Conservation (phyloP, 257 asterid genomes). For the Fraxinus pennsylvanica region DNA sequence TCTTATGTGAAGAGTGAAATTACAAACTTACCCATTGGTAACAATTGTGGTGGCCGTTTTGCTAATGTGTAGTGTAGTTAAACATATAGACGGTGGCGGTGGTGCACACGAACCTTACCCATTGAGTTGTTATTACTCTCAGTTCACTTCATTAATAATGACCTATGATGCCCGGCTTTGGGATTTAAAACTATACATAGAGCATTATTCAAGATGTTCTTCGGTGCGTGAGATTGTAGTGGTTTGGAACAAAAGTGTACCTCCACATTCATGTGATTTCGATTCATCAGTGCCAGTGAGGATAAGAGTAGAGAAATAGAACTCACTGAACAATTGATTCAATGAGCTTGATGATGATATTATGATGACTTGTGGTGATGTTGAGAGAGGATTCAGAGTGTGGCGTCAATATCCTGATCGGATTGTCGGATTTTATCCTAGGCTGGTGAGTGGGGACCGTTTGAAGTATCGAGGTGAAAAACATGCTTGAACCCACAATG, state of each 20-base stretch:
- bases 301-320: slow-evolving; percentile 67
- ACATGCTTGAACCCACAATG: slow-evolving; percentile 66
- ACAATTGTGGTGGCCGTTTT: slow-evolving; percentile 30
- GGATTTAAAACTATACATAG: slow-evolving; percentile 77
- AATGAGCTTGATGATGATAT: slow-evolving; percentile 93
- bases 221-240: slow-evolving; percentile 97
- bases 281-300: slow-evolving; percentile 88
- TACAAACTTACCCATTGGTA: background rate
- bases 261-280: slow-evolving; percentile 57
- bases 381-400: slow-evolving; percentile 81
- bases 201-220: slow-evolving; percentile 89
- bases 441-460: slow-evolving; percentile 51
- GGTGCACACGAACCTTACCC: slow-evolving; percentile 93
- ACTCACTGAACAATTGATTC: slow-evolving; percentile 91
- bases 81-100: slow-evolving; percentile 67
- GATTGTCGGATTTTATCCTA: slow-evolving; percentile 86
- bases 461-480: slow-evolving; percentile 64
- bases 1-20: too few relatives aligned
- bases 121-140: slow-evolving; percentile 65
- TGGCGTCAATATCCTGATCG: slow-evolving; percentile 84
- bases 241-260: slow-evolving; percentile 89
- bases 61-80: slow-evolving; percentile 62
- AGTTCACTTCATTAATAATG: slow-evolving; percentile 86
- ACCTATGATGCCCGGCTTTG: slow-evolving; percentile 92
- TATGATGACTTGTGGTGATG: slow-evolving; percentile 86